Conservation (phyloP, 202 grass and related monocot species). For the Musa balbisiana region DNA sequence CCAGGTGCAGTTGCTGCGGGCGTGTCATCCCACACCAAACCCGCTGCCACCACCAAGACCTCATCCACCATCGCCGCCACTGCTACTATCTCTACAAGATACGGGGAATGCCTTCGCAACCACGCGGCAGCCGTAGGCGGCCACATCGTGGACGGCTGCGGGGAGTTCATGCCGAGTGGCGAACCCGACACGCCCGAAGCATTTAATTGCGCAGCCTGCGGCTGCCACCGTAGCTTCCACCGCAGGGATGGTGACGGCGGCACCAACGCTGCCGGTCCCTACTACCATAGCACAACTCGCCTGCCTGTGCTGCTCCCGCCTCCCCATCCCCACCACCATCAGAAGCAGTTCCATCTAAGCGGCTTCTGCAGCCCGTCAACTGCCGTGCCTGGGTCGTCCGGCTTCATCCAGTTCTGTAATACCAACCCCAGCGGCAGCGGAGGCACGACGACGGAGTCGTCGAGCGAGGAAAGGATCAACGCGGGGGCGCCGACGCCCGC, state of each 20-base stretch:
- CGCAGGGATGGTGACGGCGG: not conserved
- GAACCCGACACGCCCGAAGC: not conserved
- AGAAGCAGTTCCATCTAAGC: not conserved
- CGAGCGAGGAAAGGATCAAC: constrained; percentile 12
- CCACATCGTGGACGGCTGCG: constrained; percentile 10
- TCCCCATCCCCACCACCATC: not conserved
- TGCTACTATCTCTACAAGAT: not conserved
- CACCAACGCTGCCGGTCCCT: not conserved
- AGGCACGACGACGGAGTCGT: constrained; percentile 12
- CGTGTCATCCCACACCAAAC: not conserved
- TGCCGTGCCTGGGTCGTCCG: not conserved
- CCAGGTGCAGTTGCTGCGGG: not conserved
- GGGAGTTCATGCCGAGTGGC: constrained; percentile 13
- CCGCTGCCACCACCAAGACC: not conserved
- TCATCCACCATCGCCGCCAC: not conserved
- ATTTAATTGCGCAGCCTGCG: not conserved
- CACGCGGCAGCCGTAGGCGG: not conserved
- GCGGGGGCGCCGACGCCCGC: not conserved
- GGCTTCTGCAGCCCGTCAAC: constrained; percentile 2
- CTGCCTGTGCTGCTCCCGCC: not conserved
- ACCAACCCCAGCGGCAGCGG: constrained; percentile 9
- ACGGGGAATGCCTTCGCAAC: constrained; percentile 6
- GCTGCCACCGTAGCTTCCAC: constrained; percentile 15
- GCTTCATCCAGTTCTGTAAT: not conserved
- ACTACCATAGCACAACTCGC: not conserved